These are phyloP conservation scores for Gossypium raimondii DNA, from an alignment of 345 rosid species.

Conservation along the genomic window DNA sequence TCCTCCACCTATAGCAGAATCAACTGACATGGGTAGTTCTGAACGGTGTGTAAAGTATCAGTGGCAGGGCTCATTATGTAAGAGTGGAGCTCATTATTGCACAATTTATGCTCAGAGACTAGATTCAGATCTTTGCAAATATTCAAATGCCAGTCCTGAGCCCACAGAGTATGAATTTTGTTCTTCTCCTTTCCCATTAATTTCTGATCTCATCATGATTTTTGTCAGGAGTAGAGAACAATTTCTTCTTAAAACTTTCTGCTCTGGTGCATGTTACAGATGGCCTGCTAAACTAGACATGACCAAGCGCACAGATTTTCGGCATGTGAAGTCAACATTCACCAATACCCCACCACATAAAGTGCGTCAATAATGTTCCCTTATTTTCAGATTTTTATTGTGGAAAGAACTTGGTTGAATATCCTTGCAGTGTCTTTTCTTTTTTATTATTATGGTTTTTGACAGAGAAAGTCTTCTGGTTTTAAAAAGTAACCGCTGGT, in stretches of 20 bases:
- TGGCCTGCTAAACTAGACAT: constrained; percentile 92
- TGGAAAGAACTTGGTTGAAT: not conserved
- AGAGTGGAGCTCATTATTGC: constrained; percentile 92
- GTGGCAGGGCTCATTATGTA: constrained; percentile 85
- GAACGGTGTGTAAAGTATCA: constrained; percentile 39
- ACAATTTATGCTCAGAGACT: constrained; percentile 64
- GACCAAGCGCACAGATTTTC: constrained; percentile 91
- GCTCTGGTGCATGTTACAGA: constrained; percentile 45
- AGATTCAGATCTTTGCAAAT: constrained; percentile 74
- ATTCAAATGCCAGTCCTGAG: constrained; percentile 63
- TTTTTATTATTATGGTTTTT: not conserved
- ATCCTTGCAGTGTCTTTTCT: not conserved
- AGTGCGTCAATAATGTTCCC: constrained; percentile 40
- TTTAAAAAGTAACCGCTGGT: not conserved
- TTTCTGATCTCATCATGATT: constrained; percentile 12
- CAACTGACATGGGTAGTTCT: constrained; percentile 40
- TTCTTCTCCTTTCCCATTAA: constrained; percentile 5
- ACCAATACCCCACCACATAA: constrained; percentile 66
- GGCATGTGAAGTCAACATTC: constrained; percentile 72
- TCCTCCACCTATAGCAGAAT: constrained; percentile 41
- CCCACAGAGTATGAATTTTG: constrained; percentile 66
- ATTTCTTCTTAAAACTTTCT: constrained; percentile 11
- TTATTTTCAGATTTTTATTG: not conserved
- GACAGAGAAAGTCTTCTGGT: not conserved
- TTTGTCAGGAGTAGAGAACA: not conserved